Conservation (phyloP, 2,329 filamentous ascomycete genomes). For the Aspergillus sp. region DNA sequence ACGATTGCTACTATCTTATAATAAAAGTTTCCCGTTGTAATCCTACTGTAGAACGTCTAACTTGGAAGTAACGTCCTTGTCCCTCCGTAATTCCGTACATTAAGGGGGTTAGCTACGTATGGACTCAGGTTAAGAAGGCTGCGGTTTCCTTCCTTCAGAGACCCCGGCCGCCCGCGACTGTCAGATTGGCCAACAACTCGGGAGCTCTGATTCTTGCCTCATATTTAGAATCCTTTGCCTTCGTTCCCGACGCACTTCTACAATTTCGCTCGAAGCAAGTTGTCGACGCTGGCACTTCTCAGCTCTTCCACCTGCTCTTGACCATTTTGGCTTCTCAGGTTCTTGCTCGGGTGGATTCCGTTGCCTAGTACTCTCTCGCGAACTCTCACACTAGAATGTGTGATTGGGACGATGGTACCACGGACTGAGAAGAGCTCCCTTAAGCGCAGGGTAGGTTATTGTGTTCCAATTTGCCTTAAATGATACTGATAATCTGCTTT, state of each 20-base stretch:
- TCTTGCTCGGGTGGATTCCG: background rate
- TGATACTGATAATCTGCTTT: slow-evolving; percentile 25
- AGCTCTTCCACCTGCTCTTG: background rate
- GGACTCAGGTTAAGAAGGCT: background rate
- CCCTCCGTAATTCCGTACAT: background rate
- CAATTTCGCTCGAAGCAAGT: background rate
- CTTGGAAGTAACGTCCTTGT: background rate
- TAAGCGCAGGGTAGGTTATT: slow-evolving; percentile 68
- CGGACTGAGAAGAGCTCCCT: slow-evolving; percentile 74
- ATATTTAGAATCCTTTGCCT: background rate
- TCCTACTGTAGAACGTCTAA: too few species aligned
- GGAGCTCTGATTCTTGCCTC: background rate
- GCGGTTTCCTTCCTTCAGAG: background rate
- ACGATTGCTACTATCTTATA: too few species aligned
- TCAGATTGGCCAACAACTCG: background rate
- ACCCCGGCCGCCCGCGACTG: background rate
- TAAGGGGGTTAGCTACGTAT: background rate
- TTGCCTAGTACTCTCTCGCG: background rate
- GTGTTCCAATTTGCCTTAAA: slow-evolving; percentile 14
- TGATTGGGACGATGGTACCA: slow-evolving; percentile 41
- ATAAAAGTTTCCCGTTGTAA: too few species aligned
- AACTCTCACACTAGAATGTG: slow-evolving; percentile 1
- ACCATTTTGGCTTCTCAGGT: background rate
- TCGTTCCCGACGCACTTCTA: background rate
- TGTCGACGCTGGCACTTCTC: background rate